phyloP scores from a whole-genome alignment of 2,329 filamentous ascomycete species.

The Exophiala sp. region DNA sequence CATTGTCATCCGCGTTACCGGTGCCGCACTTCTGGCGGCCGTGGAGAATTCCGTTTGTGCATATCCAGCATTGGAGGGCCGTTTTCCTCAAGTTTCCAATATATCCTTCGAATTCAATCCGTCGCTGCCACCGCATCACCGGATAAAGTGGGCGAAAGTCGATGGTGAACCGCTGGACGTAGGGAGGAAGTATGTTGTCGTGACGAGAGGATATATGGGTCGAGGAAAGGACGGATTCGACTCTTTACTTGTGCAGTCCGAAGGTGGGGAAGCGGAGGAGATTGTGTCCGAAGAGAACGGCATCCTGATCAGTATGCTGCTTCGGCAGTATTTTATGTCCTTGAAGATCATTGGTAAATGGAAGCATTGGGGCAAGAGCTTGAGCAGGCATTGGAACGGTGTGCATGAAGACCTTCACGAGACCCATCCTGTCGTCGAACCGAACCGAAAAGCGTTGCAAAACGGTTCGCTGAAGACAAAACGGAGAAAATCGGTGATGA shows the following conservation, averaged over 20 bases:
- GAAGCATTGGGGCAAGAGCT: conserved; percentile 64
- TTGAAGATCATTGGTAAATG: conserved; percentile 77
- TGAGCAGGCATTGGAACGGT: conserved; percentile 62
- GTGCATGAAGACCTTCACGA: conserved; percentile 62
- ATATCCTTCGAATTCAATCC: conserved; percentile 73
- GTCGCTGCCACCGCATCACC: conserved; percentile 54
- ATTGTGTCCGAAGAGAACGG: conserved; percentile 83
- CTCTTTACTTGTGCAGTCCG: conserved; percentile 68
- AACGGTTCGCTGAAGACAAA: conserved; percentile 5
- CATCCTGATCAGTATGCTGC: conserved; percentile 77
- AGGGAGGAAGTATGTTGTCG: conserved; percentile 65
- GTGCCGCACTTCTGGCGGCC: conserved; percentile 71
- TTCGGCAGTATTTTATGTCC: conserved; percentile 88
- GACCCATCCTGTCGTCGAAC: conserved; percentile 25
- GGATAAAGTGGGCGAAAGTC: conserved; percentile 63
- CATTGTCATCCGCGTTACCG: conserved; percentile 69
- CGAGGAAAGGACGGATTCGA: conserved; percentile 82
- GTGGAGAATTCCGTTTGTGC: conserved; percentile 78
- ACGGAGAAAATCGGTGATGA: conserved; percentile 28
- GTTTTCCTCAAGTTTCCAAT: conserved; percentile 83
- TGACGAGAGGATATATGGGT: conserved; percentile 84
- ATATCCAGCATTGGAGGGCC: conserved; percentile 78
- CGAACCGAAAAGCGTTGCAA: conserved; percentile 2
- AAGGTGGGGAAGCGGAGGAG: conserved; percentile 73
- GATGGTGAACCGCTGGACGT: conserved; percentile 60